A percentile compares a stretch with the other conserved stretches of the same genome.
These are phyloP conservation scores for Carex kokanica DNA, from an alignment of 176 grass and related monocot genomes.

Conservation along the genomic window DNA sequence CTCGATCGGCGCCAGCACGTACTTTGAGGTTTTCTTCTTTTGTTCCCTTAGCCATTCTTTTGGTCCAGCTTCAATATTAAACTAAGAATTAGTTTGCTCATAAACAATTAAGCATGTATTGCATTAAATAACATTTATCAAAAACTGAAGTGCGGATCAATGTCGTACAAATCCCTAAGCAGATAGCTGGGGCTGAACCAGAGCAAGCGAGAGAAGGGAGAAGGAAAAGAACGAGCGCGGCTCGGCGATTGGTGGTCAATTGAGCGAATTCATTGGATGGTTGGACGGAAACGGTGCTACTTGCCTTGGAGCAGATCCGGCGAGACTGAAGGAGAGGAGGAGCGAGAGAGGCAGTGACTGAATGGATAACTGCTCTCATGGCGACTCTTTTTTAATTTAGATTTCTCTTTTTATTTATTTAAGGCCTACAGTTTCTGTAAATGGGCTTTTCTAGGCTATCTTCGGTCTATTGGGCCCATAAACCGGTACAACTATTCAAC, in stretches of 20 bases:
- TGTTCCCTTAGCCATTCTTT: constrained; percentile 87
- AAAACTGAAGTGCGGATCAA: neutral
- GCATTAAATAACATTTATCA: neutral
- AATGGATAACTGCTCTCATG: constrained; percentile 44
- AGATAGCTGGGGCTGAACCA: constrained; percentile 42
- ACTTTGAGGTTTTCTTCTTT: constrained; percentile 83
- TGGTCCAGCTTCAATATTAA: constrained; percentile 52
- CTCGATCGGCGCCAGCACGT: constrained; percentile 68
- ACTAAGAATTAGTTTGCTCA: neutral
- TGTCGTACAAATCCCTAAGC: constrained; percentile 60
- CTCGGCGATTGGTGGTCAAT: constrained; percentile 32
- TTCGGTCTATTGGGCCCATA: neutral
- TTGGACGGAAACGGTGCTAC: neutral
- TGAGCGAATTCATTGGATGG: neutral
- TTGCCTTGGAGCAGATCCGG: neutral
- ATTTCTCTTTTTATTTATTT: neutral
- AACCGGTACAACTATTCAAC: neutral
- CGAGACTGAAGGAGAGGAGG: constrained; percentile 11
- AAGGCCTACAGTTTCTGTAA: neutral
- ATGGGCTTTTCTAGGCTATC: neutral
- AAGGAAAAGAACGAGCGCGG: constrained; percentile 34
- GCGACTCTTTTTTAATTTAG: neutral
- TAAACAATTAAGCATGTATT: neutral
- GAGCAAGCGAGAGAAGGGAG: constrained; percentile 27
- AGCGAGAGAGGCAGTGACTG: constrained; percentile 23